Base-by-base conservation (phyloP, 768 basidiomycete genomes). In the Amanita exitialis region DNA sequence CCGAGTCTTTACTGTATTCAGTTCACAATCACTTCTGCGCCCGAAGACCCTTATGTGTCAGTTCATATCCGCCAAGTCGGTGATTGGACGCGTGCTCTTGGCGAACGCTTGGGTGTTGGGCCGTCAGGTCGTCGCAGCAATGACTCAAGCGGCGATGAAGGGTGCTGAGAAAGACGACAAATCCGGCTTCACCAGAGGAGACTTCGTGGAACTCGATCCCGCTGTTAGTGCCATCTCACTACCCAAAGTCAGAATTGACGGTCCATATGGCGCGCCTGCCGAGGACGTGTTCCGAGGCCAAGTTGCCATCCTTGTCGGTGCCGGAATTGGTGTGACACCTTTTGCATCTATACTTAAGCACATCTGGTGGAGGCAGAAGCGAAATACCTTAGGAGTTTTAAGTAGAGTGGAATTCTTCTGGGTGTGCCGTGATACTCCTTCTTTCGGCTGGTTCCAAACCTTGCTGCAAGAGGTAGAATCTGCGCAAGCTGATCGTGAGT, bases 401-500 rank as follows among this genome's bases (percentile, higher is more conserved):
- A 82, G 85, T 47, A 80, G 87, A 38, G 94, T 96, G 52, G 90
- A 95, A 59, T 94, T 95, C 67, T 89, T 95, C 71, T 95, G 92
- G 93, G 78, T 90, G 56, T 89, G 85, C 64, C 84, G 89, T 63
- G 89, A 93, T 57, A 82, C 87, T n/a, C 90, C 90, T n/a, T 89
- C 88, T n/a, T 92, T 96, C 60, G 92, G 90, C 59, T 96, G 93
- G 93, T 95, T 97, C 79, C 90, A 94, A 65, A 82, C 77, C 54
- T 69, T 96, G 47, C 74, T 96, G 53, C 84, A 86, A 60, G 84
- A 92, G 63, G 83, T 96, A 42, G 93, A 96, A 64, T 81, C 80
- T 44, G 86, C 88, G 41, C 91, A 93, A 62, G 81, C 82, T 32
- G 89, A 93, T 73, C 87, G 90, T 91, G 62, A 73, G 88, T n/a